Conservation (phyloP, 257 asterid genomes). For the Eustoma russellianum region DNA sequence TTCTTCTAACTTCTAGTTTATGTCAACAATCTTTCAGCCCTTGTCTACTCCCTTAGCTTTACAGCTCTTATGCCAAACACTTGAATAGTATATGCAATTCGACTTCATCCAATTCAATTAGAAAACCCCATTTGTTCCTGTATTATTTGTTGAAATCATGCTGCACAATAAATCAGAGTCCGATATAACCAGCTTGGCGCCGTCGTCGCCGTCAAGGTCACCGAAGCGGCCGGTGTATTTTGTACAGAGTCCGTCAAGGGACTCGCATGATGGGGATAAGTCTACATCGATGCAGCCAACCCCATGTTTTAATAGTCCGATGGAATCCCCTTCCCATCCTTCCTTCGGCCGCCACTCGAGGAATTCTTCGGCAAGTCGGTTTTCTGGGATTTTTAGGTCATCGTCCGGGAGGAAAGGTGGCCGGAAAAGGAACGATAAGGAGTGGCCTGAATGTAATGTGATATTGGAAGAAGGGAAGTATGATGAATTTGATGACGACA, state of each 20-base stretch:
- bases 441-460: slow-evolving; percentile 97
- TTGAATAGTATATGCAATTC: no score
- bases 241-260: slow-evolving; percentile 96
- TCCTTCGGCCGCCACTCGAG: slow-evolving; percentile 92
- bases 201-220: slow-evolving; percentile 91
- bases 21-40: not conserved
- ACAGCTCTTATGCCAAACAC: no score
- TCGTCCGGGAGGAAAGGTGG: slow-evolving; percentile 71
- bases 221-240: slow-evolving; percentile 79
- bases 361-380: slow-evolving; percentile 79
- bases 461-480: slow-evolving; percentile 81
- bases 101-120: not conserved
- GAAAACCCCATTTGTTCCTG: not conserved
- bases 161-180: slow-evolving; percentile 87
- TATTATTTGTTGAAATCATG: slow-evolving; percentile 22
- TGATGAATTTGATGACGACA: slow-evolving; percentile 60
- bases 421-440: slow-evolving; percentile 78
- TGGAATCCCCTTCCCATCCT: slow-evolving; percentile 97
- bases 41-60: not conserved
- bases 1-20: not conserved
- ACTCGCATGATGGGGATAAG: slow-evolving; percentile 90
- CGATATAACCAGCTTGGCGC: slow-evolving; percentile 82
- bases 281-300: slow-evolving; percentile 83
- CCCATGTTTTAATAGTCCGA: slow-evolving; percentile 74
- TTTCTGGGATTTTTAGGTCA: slow-evolving; percentile 92